Conservation (phyloP, 768 basidiomycete species). For the Boletus rubroflammeus region DNA sequence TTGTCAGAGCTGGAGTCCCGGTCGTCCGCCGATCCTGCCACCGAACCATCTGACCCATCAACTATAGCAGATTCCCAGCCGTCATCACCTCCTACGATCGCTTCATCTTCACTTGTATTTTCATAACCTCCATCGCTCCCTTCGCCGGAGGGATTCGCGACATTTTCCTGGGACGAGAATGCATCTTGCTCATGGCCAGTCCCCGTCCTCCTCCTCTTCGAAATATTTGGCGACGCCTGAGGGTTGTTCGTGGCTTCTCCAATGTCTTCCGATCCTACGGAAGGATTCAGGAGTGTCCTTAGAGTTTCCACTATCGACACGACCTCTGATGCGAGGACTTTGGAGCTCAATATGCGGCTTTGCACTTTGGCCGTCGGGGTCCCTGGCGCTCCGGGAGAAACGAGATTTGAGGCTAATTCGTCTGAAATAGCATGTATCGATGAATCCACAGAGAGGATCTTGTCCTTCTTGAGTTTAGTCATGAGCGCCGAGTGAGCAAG, state of each 20-base stretch:
- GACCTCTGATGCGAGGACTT: conserved; percentile 61
- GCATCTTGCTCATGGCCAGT: background rate
- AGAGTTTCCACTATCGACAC: conserved; percentile 49
- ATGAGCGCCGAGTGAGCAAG: conserved; percentile 64
- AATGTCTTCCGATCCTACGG: conserved; percentile 13
- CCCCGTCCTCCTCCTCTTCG: conserved; percentile 11
- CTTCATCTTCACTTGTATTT: conserved; percentile 6
- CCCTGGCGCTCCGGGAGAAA: conserved; percentile 37
- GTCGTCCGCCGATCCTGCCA: conserved; percentile 37
- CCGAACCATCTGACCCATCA: conserved; percentile 29
- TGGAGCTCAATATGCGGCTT: conserved; percentile 72
- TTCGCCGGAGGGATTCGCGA: background rate
- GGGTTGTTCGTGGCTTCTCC: conserved; percentile 13
- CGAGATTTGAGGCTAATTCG: conserved; percentile 39
- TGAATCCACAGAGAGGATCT: conserved; percentile 47
- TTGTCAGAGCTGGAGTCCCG: conserved; percentile 22
- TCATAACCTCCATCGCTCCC: conserved; percentile 26
- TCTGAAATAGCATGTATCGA: conserved; percentile 44
- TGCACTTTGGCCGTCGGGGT: conserved; percentile 58
- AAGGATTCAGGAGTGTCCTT: conserved; percentile 38
- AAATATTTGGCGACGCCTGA: conserved; percentile 4
- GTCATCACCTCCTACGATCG: conserved; percentile 12
- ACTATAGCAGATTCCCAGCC: conserved; percentile 46
- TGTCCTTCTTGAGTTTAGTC: conserved; percentile 74
- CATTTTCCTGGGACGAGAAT: conserved; percentile 1